A percentile compares a stretch with the other conserved stretches of the same genome.
These are phyloP conservation scores for Xerocomus brunneocitrinus DNA, from an alignment of 768 basidiomycete species.

Conservation along the genomic window DNA sequence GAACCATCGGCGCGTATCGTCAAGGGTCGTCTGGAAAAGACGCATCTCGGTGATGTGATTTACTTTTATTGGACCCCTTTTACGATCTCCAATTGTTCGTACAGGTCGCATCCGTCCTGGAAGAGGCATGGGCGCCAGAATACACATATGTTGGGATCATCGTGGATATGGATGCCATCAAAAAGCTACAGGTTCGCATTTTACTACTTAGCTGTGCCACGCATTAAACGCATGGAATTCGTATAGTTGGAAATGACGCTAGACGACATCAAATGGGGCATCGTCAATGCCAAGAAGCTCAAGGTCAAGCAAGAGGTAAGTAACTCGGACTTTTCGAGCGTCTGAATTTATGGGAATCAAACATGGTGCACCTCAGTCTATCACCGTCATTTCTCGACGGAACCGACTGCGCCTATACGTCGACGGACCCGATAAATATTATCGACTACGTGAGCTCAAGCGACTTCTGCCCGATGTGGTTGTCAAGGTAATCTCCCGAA, in stretches of 20 bases:
- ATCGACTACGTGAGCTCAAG: slow-evolving; percentile 81
- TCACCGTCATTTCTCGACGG: slow-evolving; percentile 70
- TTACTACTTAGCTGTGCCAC: background rate
- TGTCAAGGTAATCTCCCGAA: slow-evolving; percentile 61
- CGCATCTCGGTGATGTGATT: slow-evolving; percentile 84
- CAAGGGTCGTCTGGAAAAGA: slow-evolving; percentile 94
- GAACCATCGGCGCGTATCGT: slow-evolving; percentile 98
- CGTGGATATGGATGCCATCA: slow-evolving; percentile 82
- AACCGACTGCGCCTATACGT: slow-evolving; percentile 76
- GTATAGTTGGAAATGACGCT: slow-evolving; percentile 83
- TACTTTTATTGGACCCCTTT: background rate
- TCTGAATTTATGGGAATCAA: background rate
- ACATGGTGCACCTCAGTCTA: slow-evolving; percentile 46
- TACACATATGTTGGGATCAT: slow-evolving; percentile 93
- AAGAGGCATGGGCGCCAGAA: slow-evolving; percentile 93
- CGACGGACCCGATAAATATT: slow-evolving; percentile 74
- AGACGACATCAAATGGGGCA: slow-evolving; percentile 91
- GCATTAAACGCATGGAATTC: background rate
- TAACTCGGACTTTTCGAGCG: background rate
- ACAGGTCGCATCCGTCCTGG: slow-evolving; percentile 86
- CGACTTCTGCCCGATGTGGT: slow-evolving; percentile 80
- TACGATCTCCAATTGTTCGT: background rate
- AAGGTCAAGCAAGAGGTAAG: slow-evolving; percentile 85
- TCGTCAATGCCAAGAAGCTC: slow-evolving; percentile 80
- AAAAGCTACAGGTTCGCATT: slow-evolving; percentile 69